Evolutionary conservation across 1,284 basidiomycete species (phyloP).

Genomic region (Puccinia horiana): DNA sequence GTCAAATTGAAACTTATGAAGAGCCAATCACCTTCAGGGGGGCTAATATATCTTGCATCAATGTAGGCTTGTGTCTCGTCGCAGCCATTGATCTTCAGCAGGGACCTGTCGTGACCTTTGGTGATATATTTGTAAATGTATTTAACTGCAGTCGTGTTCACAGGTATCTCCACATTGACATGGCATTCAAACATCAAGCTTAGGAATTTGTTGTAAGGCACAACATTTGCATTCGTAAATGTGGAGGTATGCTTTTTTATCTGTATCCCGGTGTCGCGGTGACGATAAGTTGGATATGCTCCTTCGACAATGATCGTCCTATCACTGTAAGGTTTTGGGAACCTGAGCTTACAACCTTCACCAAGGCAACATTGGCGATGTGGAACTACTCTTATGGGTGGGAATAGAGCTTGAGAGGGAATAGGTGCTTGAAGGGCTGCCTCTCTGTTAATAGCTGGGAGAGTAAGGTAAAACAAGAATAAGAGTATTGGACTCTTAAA

Average conservation of each 20-base stretch:
- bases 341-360: constrained; percentile 61
- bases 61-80: not conserved
- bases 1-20: not conserved
- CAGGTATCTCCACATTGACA: not conserved
- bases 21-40: not conserved
- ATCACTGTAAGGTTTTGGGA: constrained; percentile 60
- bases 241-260: no score
- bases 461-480: no score
- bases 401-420: no score
- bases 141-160: not conserved
- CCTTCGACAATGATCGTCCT: constrained; percentile 59
- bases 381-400: no score
- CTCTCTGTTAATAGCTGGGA: no score
- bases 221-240: not conserved
- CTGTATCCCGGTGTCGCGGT: not conserved
- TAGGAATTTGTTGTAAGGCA: not conserved
- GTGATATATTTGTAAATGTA: constrained; percentile 32
- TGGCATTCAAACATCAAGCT: not conserved
- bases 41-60: constrained; percentile 4
- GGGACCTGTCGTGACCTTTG: not conserved
- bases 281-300: constrained; percentile 56
- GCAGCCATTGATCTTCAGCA: not conserved
- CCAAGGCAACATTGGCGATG: constrained; percentile 59
- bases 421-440: no score
- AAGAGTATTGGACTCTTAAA: no score